Base-by-base conservation (phyloP, 208 protist species). In the Trypanosoma mega region DNA sequence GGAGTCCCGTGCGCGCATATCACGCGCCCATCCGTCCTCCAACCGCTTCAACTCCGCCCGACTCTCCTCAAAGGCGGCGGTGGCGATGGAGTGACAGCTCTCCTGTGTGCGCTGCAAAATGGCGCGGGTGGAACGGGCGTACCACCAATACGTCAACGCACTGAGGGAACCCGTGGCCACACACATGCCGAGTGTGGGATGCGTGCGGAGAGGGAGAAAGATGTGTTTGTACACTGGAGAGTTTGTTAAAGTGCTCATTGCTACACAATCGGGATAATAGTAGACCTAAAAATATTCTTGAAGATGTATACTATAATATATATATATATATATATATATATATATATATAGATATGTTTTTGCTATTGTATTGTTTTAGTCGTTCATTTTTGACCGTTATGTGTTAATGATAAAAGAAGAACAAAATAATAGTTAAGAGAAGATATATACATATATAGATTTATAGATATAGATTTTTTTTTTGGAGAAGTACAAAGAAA, bases 111-210 rank as follows among this genome's bases (percentile, higher is more conserved):
- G 39, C 0, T 80, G 65, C 14, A 92, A 64, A 5, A 47, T 74
- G 37, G 46, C 72, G 47, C 74, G 79, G 11, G 73, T 92, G 12
- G 78, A 81, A 1, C 66, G 55, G 63, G 58, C 65, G 67, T 94
- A 90, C 63, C 73, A 91, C 80, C 74, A 90, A 61, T 89, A 94
- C 21, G 72, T 87, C 39, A 87, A 34, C 37, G 63, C 69, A 54
- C 76, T 82, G 16, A 86, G 43, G 2, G 60, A 46, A 49, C 74
- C 83, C 6, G 83, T 91, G 24, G 68, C 71, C 3, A 88, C 74
- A 34, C 72, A 78, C 2, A 74, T 33, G 14, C 73, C 80, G 2
- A 88, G 62, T 7, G 77, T 71, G 0, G 75, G 61, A 61, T 90
- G 79, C 46, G 62, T 72, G 58, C 66, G 47, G 33, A 90, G 59